Base-by-base conservation (phyloP, 306 rosid genomes). In the Lathyrus tuberosus region DNA sequence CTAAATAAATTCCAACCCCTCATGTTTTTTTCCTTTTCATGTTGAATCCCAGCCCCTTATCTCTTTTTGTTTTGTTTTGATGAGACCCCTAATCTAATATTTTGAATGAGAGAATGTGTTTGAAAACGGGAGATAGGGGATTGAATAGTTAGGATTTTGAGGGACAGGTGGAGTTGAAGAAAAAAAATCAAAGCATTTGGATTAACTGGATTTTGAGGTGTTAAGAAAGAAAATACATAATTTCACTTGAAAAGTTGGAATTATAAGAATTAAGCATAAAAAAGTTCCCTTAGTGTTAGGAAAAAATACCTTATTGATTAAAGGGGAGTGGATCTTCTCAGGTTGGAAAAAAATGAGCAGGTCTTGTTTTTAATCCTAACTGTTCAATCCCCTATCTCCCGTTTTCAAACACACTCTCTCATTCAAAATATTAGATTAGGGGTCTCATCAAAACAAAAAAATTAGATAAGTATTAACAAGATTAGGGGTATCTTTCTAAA, bases 401-500 rank as follows among this genome's bases (percentile, higher is more conserved):
- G 12, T 51, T 51, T 18, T 51, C 26, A 51, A 51, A 17, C 12
- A 48, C 4, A 51, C 9, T 51, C 57, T 51, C 57, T 51, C 26
- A 17, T 51, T 9, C 57, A 51, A 51, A 24, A 51, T 51, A 51
- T 51, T 8, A 49, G 57, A 49, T 49, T 17, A 51, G 57, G 57
- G 57, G 26, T 33, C 9, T 33, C 38, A 33, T 33, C 38, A 33
- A 33, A 33, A 24, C 28, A 24, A 33, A 51, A 24, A 51, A 8
- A 51, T 24, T 8, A 49, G 26, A 49, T 49, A 49, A 51, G 57
- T 24, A 24, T 24, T 24, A 24, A 24, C 28, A 24, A 24, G 28
- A 24, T 2, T 24, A 24, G 28, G 28, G 28, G 7, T 30, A 30
- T 48, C 30, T 65, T 47, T 47, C 31, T 30, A 48, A 48, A 16